Conservation (phyloP, 2,329 filamentous ascomycete genomes). For the Pseudogymnoascus sp. region DNA sequence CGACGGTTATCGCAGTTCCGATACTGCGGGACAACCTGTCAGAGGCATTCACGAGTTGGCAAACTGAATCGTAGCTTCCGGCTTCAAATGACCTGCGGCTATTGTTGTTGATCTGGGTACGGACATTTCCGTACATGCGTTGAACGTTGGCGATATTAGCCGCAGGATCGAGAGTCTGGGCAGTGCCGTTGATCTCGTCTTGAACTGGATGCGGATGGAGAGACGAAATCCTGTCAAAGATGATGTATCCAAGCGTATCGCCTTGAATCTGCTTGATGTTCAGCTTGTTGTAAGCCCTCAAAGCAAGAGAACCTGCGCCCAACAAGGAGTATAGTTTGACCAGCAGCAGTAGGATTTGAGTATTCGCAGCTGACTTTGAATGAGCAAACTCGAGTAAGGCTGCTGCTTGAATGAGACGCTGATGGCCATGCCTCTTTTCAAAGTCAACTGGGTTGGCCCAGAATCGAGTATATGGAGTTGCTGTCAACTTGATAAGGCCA, state of each 20-base stretch:
- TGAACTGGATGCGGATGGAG: slow-evolving; percentile 29
- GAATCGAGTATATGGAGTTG: slow-evolving; percentile 7
- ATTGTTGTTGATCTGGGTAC: slow-evolving; percentile 25
- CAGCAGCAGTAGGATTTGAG: slow-evolving; percentile 32
- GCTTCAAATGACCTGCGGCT: slow-evolving; percentile 26
- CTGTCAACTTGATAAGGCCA: slow-evolving; percentile 26
- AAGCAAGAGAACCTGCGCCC: slow-evolving; percentile 31
- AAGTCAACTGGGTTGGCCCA: background rate
- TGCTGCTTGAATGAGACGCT: slow-evolving; percentile 26
- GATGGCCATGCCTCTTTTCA: slow-evolving; percentile 14
- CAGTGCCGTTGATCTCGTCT: slow-evolving; percentile 15
- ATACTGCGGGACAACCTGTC: slow-evolving; percentile 21
- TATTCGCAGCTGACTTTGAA: slow-evolving; percentile 32
- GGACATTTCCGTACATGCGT: slow-evolving; percentile 22
- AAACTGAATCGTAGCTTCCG: slow-evolving; percentile 28
- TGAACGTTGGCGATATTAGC: slow-evolving; percentile 24
- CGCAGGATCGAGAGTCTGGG: slow-evolving; percentile 17
- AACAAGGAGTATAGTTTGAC: slow-evolving; percentile 32
- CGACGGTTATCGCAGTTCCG: slow-evolving; percentile 21
- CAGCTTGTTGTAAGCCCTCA: slow-evolving; percentile 31
- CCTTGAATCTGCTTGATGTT: slow-evolving; percentile 35
- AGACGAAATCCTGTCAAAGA: slow-evolving; percentile 33
- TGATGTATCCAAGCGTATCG: slow-evolving; percentile 33
- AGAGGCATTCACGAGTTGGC: slow-evolving; percentile 26
- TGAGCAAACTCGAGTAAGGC: slow-evolving; percentile 27